phyloP scores from a whole-genome alignment of 2,329 filamentous ascomycete species.

The Torrubiellomyces zombiae region DNA sequence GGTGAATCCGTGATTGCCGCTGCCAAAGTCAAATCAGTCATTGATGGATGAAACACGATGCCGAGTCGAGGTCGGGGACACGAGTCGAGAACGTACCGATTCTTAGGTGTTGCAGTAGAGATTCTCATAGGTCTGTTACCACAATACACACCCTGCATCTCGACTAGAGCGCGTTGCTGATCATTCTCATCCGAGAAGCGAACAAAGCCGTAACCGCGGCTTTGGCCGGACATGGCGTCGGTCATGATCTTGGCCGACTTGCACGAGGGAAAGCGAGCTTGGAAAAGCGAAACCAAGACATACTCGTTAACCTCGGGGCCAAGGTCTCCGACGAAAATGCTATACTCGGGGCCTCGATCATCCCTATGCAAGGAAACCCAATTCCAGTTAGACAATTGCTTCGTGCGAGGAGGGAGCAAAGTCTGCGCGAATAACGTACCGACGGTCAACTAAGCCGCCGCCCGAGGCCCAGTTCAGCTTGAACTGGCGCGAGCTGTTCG shows the following conservation, averaged over 20 bases:
- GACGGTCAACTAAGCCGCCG: constrained; percentile 84
- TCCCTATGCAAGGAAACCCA: constrained; percentile 48
- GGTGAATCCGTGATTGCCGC: constrained; percentile 22
- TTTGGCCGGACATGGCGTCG: constrained; percentile 93
- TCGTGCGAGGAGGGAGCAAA: background rate
- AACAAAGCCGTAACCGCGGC: constrained; percentile 93
- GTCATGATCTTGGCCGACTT: constrained; percentile 99
- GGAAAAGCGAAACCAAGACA: constrained; percentile 91
- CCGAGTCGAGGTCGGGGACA: background rate
- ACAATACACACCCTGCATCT: constrained; percentile 99
- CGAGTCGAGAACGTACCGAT: constrained; percentile 31
- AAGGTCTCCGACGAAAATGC: constrained; percentile 94
- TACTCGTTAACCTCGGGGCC: constrained; percentile 98
- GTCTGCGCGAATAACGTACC: constrained; percentile 40
- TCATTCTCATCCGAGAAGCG: constrained; percentile 92
- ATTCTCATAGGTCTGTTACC: constrained; percentile 98
- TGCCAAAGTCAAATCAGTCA: constrained; percentile 3
- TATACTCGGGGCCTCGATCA: constrained; percentile 89
- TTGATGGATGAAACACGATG: constrained; percentile 1
- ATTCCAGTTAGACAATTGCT: constrained; percentile 1
- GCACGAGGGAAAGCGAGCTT: constrained; percentile 89
- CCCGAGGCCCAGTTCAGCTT: constrained; percentile 99
- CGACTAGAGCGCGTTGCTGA: constrained; percentile 84
- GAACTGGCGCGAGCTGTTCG: constrained; percentile 88
- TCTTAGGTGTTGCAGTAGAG: constrained; percentile 94